phyloP scores from a whole-genome alignment of 2,329 filamentous ascomycete species.

The Zymoseptoria tritici region DNA sequence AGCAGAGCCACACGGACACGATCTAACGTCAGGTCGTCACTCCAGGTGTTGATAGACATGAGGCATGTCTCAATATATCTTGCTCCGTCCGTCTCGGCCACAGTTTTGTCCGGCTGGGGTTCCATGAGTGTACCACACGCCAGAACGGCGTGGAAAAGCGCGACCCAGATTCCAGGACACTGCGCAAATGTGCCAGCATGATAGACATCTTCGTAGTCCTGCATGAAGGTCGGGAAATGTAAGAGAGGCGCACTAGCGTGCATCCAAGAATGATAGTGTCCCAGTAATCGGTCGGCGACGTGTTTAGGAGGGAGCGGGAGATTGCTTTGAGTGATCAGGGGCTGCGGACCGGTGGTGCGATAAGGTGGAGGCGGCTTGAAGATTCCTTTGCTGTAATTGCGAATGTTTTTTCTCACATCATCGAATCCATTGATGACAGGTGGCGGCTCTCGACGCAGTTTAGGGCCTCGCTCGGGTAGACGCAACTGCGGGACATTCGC shows the following conservation, averaged over 20 bases:
- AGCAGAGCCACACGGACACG: slow-evolving; percentile 66
- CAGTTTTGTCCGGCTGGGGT: slow-evolving; percentile 48
- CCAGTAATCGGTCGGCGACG: slow-evolving; percentile 63
- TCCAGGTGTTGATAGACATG: slow-evolving; percentile 70
- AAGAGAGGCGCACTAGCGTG: slow-evolving; percentile 79
- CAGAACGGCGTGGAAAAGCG: slow-evolving; percentile 74
- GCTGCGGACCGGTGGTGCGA: slow-evolving; percentile 46
- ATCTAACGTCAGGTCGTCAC: slow-evolving; percentile 67
- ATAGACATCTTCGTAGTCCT: slow-evolving; percentile 71
- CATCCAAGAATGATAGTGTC: slow-evolving; percentile 66
- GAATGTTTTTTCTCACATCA: slow-evolving; percentile 63
- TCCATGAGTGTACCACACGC: slow-evolving; percentile 73
- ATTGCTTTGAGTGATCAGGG: slow-evolving; percentile 39
- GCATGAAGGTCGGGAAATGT: slow-evolving; percentile 78
- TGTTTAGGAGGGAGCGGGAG: slow-evolving; percentile 58
- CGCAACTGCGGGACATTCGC: slow-evolving; percentile 25
- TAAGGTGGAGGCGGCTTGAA: slow-evolving; percentile 69
- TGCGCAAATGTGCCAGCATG: slow-evolving; percentile 53
- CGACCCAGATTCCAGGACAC: slow-evolving; percentile 62
- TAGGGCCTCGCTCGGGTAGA: slow-evolving; percentile 33
- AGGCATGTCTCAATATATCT: slow-evolving; percentile 66
- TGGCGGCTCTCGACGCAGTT: slow-evolving; percentile 53
- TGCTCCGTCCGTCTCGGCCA: slow-evolving; percentile 48
- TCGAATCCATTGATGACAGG: slow-evolving; percentile 61
- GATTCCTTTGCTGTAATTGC: slow-evolving; percentile 66